phyloP scores from a whole-genome alignment of 192 early-diverging fungal genomes.

The Radiomyces spectabilis region DNA sequence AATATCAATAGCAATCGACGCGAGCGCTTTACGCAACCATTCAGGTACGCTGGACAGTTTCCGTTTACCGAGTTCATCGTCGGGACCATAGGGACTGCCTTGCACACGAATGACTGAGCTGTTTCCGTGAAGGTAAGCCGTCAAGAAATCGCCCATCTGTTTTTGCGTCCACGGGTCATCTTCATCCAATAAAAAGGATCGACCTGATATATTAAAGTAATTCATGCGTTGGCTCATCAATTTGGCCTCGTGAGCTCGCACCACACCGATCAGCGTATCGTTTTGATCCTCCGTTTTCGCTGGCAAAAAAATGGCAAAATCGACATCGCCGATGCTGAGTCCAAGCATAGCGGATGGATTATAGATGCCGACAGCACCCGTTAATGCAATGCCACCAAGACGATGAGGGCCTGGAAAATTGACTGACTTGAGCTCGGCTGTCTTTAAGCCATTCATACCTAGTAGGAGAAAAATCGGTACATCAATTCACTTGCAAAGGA shows the following conservation, averaged over 20 bases:
- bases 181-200: slow-evolving; percentile 9
- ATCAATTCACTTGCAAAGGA: background rate
- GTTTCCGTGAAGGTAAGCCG: slow-evolving; percentile 21
- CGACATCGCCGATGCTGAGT: slow-evolving; percentile 21
- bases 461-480: background rate
- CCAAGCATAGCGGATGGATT: slow-evolving; percentile 28
- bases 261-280: slow-evolving; percentile 23
- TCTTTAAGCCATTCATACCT: slow-evolving; percentile 29
- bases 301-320: slow-evolving; percentile 28
- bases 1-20: slow-evolving; percentile 5
- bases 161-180: background rate
- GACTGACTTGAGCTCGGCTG: slow-evolving; percentile 16
- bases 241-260: slow-evolving; percentile 12
- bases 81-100: slow-evolving; percentile 16
- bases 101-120: slow-evolving; percentile 12
- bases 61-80: background rate
- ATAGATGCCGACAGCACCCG: slow-evolving; percentile 15
- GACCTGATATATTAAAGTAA: slow-evolving; percentile 19
- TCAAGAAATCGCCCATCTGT: slow-evolving; percentile 15
- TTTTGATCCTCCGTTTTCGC: background rate
- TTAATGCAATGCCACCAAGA: slow-evolving; percentile 16
- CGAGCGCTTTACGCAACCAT: slow-evolving; percentile 23
- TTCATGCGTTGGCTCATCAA: slow-evolving; percentile 16
- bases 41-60: slow-evolving; percentile 1
- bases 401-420: slow-evolving; percentile 22